Evolutionary conservation across 164 flowering plant species (phyloP).

Genomic region (Aristolochia contorta): DNA sequence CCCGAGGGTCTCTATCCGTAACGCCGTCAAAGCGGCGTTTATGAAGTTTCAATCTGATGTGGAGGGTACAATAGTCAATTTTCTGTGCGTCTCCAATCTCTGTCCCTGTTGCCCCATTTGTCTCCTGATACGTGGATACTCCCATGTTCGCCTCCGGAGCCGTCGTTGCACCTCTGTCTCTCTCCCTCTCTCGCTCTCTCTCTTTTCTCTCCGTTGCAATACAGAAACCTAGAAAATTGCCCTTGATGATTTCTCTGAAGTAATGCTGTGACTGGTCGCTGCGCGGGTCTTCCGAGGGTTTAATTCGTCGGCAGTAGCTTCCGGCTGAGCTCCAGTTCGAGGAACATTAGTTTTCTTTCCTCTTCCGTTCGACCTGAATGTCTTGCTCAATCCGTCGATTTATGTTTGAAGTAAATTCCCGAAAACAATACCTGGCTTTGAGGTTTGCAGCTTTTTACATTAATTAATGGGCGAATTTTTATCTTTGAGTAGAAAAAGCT

Average conservation of each 20-base stretch:
- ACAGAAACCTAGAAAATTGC: no score
- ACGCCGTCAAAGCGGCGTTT: background rate
- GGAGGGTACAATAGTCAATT: background rate
- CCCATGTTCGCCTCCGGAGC: constrained; percentile 36
- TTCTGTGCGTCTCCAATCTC: constrained; percentile 8
- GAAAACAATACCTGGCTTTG: no score
- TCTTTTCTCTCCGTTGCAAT: background rate
- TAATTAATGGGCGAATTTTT: no score
- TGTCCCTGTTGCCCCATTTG: constrained; percentile 32
- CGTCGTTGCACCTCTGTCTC: background rate
- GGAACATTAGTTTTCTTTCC: background rate
- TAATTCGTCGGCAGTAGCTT: background rate
- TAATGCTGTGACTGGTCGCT: no score
- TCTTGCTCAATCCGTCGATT: no score
- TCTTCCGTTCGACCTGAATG: no score
- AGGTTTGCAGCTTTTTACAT: no score
- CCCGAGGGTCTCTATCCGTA: constrained; percentile 6
- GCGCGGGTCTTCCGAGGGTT: background rate
- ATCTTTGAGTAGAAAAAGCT: no score
- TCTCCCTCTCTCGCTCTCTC: background rate
- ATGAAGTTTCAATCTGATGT: background rate
- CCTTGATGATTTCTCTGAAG: no score
- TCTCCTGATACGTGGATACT: constrained; percentile 58
- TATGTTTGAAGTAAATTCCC: no score
- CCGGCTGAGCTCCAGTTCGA: background rate